A percentile compares a stretch with the other conserved stretches of the same genome.
Evolutionary conservation across 1,284 basidiomycete genomes (phyloP).

Genomic region (Erythrobasidium hasegawianum): DNA sequence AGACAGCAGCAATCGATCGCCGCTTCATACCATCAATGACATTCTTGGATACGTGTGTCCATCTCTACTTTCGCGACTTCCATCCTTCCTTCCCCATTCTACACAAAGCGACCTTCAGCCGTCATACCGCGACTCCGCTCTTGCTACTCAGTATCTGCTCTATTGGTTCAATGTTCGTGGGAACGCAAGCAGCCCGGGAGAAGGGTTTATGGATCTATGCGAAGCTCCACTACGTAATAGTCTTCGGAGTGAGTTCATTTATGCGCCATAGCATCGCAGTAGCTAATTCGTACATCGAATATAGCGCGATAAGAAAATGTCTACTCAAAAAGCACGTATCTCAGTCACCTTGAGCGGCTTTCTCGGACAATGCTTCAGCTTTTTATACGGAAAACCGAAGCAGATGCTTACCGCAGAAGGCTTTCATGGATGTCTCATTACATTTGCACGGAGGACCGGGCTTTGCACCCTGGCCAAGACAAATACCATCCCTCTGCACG

Average conservation of each 20-base stretch:
- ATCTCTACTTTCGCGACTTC: constrained; percentile 28
- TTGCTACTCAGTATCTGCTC: constrained; percentile 24
- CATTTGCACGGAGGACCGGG: constrained; percentile 16
- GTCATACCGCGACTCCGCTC: constrained; percentile 9
- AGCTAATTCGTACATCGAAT: not conserved
- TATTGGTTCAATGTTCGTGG: constrained; percentile 25
- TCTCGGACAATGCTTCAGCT: constrained; percentile 28
- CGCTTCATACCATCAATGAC: constrained; percentile 16
- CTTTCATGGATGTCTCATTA: constrained; percentile 18
- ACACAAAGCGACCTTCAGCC: constrained; percentile 22
- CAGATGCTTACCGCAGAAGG: constrained; percentile 28
- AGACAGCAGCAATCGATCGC: not conserved
- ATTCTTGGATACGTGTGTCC: constrained; percentile 21
- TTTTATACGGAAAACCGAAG: constrained; percentile 21
- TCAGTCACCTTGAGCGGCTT: constrained; percentile 21
- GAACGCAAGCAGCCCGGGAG: constrained; percentile 14
- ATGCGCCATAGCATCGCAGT: too few relatives aligned
- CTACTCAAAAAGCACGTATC: constrained; percentile 16
- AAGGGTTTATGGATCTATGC: constrained; percentile 27
- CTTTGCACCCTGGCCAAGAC: constrained; percentile 17
- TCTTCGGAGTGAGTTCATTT: not conserved
- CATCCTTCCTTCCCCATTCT: constrained; percentile 26
- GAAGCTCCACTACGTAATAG: constrained; percentile 21
- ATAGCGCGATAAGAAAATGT: constrained; percentile 18
- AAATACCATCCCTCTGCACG: constrained; percentile 9